phyloP scores from a whole-genome alignment of 2,329 filamentous ascomycete species.

The Phyllosticta citribraziliensis region DNA sequence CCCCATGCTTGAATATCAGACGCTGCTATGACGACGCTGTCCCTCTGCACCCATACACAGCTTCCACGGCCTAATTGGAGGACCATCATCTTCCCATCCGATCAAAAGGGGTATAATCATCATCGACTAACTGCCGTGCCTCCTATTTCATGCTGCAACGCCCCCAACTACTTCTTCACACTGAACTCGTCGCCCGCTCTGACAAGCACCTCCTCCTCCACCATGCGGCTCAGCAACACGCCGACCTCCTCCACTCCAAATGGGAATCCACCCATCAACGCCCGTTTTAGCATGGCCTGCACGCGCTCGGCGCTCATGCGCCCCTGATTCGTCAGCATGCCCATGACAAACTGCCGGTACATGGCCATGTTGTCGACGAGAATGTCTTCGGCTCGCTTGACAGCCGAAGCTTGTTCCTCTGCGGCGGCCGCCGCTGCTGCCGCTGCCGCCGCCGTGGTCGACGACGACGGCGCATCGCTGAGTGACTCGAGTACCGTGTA shows the following conservation, averaged over 20 bases:
- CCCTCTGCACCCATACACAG: too few relatives aligned
- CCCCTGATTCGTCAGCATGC: slow-evolving; percentile 89
- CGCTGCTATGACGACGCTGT: too few relatives aligned
- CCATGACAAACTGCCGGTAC: slow-evolving; percentile 86
- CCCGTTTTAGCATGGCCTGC: slow-evolving; percentile 89
- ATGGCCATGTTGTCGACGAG: slow-evolving; percentile 60
- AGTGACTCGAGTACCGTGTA: slow-evolving; percentile 59
- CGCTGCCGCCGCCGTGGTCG: slow-evolving; percentile 21
- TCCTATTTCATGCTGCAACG: not conserved
- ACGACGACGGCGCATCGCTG: slow-evolving; percentile 12
- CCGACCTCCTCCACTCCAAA: slow-evolving; percentile 83
- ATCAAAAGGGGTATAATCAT: not conserved
- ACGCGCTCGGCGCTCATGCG: slow-evolving; percentile 76
- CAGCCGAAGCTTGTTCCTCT: slow-evolving; percentile 38
- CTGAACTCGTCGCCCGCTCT: slow-evolving; percentile 24
- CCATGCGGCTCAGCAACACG: slow-evolving; percentile 70
- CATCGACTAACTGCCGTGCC: not conserved
- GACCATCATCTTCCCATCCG: not conserved
- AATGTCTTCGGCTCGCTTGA: slow-evolving; percentile 44
- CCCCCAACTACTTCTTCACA: slow-evolving; percentile 17
- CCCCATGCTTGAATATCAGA: too few relatives aligned
- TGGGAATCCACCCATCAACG: slow-evolving; percentile 76
- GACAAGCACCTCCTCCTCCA: slow-evolving; percentile 22
- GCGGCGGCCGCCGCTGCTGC: slow-evolving; percentile 28
- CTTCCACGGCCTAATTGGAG: not conserved